Conservation (phyloP, 1,284 basidiomycete species). For the Sparassis latifolia region DNA sequence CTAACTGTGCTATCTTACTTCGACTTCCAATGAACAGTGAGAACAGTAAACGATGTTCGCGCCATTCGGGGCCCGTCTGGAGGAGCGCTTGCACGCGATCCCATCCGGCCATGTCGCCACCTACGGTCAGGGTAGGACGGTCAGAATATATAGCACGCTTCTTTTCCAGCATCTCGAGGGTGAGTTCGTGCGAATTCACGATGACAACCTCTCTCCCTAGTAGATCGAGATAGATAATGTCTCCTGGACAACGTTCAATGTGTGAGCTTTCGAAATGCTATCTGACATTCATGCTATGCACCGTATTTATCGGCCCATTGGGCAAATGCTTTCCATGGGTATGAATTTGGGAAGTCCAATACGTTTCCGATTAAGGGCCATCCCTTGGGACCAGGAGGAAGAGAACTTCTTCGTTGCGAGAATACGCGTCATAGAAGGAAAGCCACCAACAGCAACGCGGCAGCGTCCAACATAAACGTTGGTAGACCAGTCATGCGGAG, state of each 20-base stretch:
- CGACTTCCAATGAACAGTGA: constrained; percentile 48
- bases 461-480: too few relatives aligned
- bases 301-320: constrained; percentile 37
- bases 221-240: constrained; percentile 8
- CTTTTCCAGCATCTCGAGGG: constrained; percentile 31
- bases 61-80: constrained; percentile 55
- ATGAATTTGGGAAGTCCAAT: constrained; percentile 33
- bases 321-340: constrained; percentile 34
- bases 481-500: too few relatives aligned
- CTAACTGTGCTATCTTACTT: constrained; percentile 41
- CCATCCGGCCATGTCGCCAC: constrained; percentile 58
- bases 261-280: not conserved
- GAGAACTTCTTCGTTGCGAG: not conserved
- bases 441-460: not conserved
- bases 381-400: constrained; percentile 37
- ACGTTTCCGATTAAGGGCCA: constrained; percentile 38
- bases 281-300: constrained; percentile 11
- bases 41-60: constrained; percentile 45
- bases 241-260: constrained; percentile 1
- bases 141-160: constrained; percentile 31
- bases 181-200: constrained; percentile 10
- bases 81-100: constrained; percentile 53
- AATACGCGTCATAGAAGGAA: not conserved
- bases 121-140: constrained; percentile 26
- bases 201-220: constrained; percentile 6